A percentile compares a stretch with the other conserved stretches of the same genome.
phyloP scores from a whole-genome alignment of 116 monocot species.

The Thalassia testudinum region DNA sequence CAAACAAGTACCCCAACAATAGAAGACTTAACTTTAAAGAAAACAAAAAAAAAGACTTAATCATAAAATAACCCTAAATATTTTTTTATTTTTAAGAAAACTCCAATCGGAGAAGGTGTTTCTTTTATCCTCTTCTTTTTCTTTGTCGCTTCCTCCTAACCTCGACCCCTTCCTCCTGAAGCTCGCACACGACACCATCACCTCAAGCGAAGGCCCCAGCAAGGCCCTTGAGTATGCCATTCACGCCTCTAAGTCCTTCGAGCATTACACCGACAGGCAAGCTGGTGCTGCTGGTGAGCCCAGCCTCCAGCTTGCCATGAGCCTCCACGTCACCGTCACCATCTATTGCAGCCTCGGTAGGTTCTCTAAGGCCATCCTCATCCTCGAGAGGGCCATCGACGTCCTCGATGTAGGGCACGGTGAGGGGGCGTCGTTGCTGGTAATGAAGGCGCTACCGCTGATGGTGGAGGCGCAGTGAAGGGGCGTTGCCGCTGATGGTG shows the following conservation, averaged over 20 bases:
- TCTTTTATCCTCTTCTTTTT: too few relatives aligned
- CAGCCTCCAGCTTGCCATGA: conserved; percentile 73
- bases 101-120: too few relatives aligned
- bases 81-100: too few relatives aligned
- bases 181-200: conserved; percentile 74
- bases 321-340: conserved; percentile 86
- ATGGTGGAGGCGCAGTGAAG: too few relatives aligned
- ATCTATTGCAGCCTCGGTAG: conserved; percentile 73
- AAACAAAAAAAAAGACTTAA: too few relatives aligned
- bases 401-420: conserved; percentile 45
- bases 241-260: conserved; percentile 68
- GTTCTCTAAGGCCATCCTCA: conserved; percentile 64
- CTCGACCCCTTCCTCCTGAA: conserved; percentile 88
- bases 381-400: conserved; percentile 69
- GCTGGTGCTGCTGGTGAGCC: conserved; percentile 4
- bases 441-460: too few relatives aligned
- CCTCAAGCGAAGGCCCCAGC: conserved; percentile 60
- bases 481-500: too few relatives aligned
- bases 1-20: too few relatives aligned
- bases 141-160: too few relatives aligned
- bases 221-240: conserved; percentile 81
- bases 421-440: too few relatives aligned
- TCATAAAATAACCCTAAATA: too few relatives aligned
- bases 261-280: conserved; percentile 28
- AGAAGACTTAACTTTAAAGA: too few relatives aligned